Evolutionary conservation across 768 basidiomycete genomes (phyloP), one percentile per base, ranked within the genome.

Genomic region (Boletus vermiculosoides): DNA sequence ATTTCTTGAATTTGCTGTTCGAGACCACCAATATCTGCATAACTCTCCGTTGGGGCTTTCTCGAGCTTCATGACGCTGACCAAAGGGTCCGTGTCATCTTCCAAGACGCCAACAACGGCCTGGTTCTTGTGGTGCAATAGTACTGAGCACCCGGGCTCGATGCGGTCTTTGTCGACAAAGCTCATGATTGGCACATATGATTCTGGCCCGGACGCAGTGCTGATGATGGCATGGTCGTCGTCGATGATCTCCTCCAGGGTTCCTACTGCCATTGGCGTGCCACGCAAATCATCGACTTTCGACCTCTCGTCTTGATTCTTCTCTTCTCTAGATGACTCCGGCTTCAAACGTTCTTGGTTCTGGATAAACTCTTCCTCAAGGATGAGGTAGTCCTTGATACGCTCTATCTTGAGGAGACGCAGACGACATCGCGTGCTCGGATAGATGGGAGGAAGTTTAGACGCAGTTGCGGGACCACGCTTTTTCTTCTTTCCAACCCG

Each of bases 11-110:
- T 99, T 74, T 99, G 97, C 34, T 80, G 80, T 71, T 99, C 97
- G 15, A 99, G 79, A 46, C 96, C 97, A 79, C 97, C 97, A 64
- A 99, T 90, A 68, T 98, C 97, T 13, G 96, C 94, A 73, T 99
- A 99, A 64, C 93, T 96, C 75, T 98, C 97, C 20, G 94, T 97
- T 1, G 97, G 97, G 4, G 96, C 95, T 77, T 99, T 98, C 80
- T 98, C 95, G 49, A 98, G 83, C 71, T 98, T 97, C 95, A 98
- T 98, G 68, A 98, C 91, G 69, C 87, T 96, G 63, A 98, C 95
- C 77, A 97, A 83, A 5, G 97, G 97, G 69, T 99, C 92, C 13
- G 88, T 80, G 68, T 99, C 96, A 68, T 99, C 96, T 60, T 92
- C 88, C 42, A 99, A 78, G 25, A 98, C 96, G 65, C 97, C 97